These are phyloP conservation scores for Trichosporon sp. DNA, from an alignment of 1,284 basidiomycete species.

Conservation along the genomic window DNA sequence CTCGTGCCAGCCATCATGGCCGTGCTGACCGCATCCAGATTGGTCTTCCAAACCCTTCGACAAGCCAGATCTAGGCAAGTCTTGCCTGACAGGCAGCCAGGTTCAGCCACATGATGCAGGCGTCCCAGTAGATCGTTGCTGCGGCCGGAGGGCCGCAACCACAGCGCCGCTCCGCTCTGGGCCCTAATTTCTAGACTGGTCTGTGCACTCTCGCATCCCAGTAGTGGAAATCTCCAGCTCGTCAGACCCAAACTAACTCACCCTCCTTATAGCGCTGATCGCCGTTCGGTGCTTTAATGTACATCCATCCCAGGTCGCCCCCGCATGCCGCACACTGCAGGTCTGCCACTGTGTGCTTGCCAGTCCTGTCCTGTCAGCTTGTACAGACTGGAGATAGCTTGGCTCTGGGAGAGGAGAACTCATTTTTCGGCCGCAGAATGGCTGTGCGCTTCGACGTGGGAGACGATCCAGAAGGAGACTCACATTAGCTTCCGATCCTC, in stretches of 20 bases:
- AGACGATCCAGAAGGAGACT: no score
- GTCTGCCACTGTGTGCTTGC: constrained; percentile 46
- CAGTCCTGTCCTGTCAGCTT: constrained; percentile 31
- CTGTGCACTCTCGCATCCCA: neutral
- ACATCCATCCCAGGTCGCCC: constrained; percentile 44
- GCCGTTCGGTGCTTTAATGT: constrained; percentile 42
- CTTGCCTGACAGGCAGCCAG: no score
- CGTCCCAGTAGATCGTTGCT: neutral
- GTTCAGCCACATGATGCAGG: no score
- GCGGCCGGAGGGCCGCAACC: neutral
- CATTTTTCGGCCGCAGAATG: no score
- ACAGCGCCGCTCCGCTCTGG: neutral
- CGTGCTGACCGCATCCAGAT: no score
- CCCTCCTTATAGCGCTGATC: constrained; percentile 49
- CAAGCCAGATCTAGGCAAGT: no score
- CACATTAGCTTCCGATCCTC: constrained; percentile 45
- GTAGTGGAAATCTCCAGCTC: no score
- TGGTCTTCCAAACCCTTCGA: no score
- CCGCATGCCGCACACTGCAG: constrained; percentile 40
- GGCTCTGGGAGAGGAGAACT: neutral
- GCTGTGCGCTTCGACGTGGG: no score
- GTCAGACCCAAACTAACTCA: no score
- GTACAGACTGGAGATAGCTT: neutral
- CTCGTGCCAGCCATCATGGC: no score
- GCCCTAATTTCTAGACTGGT: neutral